These are phyloP conservation scores for Xylaria sp. DNA, from an alignment of 2,329 filamentous ascomycete species.

Conservation along the genomic window DNA sequence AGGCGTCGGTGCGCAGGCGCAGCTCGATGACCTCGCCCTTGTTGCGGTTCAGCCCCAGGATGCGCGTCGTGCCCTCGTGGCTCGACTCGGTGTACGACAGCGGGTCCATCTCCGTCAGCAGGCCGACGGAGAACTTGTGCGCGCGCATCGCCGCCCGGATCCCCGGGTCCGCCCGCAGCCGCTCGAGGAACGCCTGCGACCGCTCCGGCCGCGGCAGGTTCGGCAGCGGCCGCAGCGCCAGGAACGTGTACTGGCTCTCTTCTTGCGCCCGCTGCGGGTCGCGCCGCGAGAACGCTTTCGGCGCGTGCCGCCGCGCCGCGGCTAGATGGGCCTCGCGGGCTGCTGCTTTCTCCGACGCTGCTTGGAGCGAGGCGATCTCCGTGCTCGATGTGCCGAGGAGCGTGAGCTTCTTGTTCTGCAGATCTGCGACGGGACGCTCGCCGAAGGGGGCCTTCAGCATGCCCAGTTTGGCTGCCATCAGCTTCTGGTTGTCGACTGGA, in stretches of 20 bases:
- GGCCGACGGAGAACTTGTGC: slow-evolving; percentile 81
- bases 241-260: slow-evolving; percentile 80
- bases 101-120: slow-evolving; percentile 97
- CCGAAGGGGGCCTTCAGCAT: slow-evolving; percentile 69
- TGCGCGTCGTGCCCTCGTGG: slow-evolving; percentile 75
- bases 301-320: slow-evolving; percentile 39
- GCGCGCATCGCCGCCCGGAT: slow-evolving; percentile 83
- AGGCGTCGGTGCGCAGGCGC: slow-evolving; percentile 86
- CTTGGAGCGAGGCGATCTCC: slow-evolving; percentile 62
- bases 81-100: slow-evolving; percentile 73
- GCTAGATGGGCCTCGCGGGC: slow-evolving; percentile 52
- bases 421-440: slow-evolving; percentile 53
- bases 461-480: slow-evolving; percentile 68
- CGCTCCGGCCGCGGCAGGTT: slow-evolving; percentile 79
- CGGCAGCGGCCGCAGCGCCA: slow-evolving; percentile 73
- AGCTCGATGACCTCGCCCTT: slow-evolving; percentile 89
- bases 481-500: slow-evolving; percentile 69
- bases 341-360: slow-evolving; percentile 55
- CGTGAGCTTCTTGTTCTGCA: slow-evolving; percentile 64
- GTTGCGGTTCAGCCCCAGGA: slow-evolving; percentile 87
- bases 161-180: slow-evolving; percentile 81
- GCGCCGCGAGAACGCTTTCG: slow-evolving; percentile 38
- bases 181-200: slow-evolving; percentile 73
- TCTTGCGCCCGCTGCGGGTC: slow-evolving; percentile 50
- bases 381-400: slow-evolving; percentile 67